Evolutionary conservation across 2,329 filamentous ascomycete genomes (phyloP).

Genomic region (Alternaria brassicicola): DNA sequence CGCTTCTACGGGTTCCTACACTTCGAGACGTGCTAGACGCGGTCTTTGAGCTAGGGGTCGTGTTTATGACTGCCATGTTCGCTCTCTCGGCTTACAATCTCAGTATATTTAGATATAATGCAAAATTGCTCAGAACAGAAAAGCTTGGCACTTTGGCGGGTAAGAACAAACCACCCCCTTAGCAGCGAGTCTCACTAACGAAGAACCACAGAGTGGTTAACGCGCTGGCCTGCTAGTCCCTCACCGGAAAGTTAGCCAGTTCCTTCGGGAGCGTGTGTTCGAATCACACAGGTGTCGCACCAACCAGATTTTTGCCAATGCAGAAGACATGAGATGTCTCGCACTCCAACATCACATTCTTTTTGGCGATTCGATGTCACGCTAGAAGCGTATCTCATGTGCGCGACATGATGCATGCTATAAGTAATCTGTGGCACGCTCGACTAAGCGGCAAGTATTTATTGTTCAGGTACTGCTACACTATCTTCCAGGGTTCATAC

Average conservation of each 20-base stretch:
- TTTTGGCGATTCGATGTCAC: too few species aligned
- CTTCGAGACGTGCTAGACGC: background rate
- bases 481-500: conserved; percentile 67
- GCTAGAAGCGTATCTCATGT: background rate
- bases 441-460: background rate
- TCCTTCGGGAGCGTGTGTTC: conserved; percentile 40
- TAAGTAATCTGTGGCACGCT: background rate
- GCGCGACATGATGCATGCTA: background rate
- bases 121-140: rapidly evolving
- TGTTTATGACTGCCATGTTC: background rate
- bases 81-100: too few species aligned
- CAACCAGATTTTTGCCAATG: conserved; percentile 4
- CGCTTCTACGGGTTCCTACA: background rate
- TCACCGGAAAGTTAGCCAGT: conserved; percentile 27
- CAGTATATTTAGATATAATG: background rate
- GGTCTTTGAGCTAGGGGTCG: too few species aligned
- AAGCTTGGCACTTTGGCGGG: conserved; percentile 13
- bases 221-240: conserved; percentile 35
- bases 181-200: background rate
- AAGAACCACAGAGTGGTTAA: conserved; percentile 27
- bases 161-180: background rate
- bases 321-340: background rate
- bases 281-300: conserved; percentile 37
- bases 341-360: background rate
- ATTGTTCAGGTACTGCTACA: background rate